Conservation (phyloP, 208 protist species). For the Leishmania aethiopica region DNA sequence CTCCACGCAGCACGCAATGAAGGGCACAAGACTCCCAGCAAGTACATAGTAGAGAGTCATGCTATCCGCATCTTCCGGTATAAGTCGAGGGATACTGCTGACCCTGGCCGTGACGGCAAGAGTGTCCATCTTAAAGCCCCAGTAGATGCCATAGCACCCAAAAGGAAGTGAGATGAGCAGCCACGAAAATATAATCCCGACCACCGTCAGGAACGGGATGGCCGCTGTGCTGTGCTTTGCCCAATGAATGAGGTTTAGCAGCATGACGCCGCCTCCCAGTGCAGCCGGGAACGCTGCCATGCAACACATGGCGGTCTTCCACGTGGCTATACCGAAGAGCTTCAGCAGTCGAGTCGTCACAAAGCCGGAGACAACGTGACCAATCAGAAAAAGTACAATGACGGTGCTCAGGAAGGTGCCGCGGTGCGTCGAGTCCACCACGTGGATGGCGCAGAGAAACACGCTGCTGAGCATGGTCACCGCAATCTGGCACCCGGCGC, state of each 20-base stretch:
- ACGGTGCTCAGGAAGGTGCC: constrained; percentile 88
- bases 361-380: constrained; percentile 86
- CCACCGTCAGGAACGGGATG: constrained; percentile 65
- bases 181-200: constrained; percentile 74
- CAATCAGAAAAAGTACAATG: constrained; percentile 68
- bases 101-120: constrained; percentile 76
- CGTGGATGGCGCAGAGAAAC: constrained; percentile 75
- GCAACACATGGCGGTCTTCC: constrained; percentile 79
- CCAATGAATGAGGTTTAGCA: constrained; percentile 72
- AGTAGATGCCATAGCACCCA: constrained; percentile 87
- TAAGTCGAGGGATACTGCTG: constrained; percentile 96
- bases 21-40: constrained; percentile 92
- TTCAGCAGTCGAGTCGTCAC: constrained; percentile 87
- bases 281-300: constrained; percentile 43
- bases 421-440: constrained; percentile 90
- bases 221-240: constrained; percentile 52
- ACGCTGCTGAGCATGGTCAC: constrained; percentile 71
- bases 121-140: constrained; percentile 83
- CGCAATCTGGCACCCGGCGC: constrained; percentile 89
- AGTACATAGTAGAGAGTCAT: constrained; percentile 41
- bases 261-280: constrained; percentile 51
- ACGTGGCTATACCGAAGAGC: constrained; percentile 77
- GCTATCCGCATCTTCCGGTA: constrained; percentile 66
- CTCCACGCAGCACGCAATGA: constrained; percentile 98
- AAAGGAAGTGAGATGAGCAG: constrained; percentile 94